These are phyloP conservation scores for Sarocladium kiliense DNA, from an alignment of 2,329 filamentous ascomycete genomes.

Conservation along the genomic window DNA sequence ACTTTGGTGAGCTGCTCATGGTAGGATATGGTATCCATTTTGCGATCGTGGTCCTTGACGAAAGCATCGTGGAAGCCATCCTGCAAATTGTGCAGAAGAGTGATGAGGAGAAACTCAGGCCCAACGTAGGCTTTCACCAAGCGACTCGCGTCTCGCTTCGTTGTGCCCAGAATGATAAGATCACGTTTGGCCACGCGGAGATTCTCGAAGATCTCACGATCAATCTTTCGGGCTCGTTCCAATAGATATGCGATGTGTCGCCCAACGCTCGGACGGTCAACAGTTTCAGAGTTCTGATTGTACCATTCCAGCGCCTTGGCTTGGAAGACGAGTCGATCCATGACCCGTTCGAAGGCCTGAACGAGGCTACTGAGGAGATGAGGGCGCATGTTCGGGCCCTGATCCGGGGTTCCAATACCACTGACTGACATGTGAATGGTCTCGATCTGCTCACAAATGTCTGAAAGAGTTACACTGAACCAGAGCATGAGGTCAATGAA, in stretches of 20 bases:
- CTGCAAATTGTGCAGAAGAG: constrained; percentile 5
- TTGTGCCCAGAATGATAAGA: constrained; percentile 14
- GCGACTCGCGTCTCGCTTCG: constrained; percentile 10
- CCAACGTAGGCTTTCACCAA: constrained; percentile 11
- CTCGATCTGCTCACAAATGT: not conserved
- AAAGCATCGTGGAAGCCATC: not conserved
- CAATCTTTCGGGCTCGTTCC: not conserved
- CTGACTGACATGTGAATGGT: not conserved
- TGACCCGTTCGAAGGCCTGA: constrained; percentile 14
- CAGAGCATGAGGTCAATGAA: too few relatives aligned
- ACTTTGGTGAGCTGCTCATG: not conserved
- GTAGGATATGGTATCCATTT: not conserved
- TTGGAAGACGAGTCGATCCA: constrained; percentile 12
- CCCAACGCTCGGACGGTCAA: too few relatives aligned
- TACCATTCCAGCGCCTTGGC: constrained; percentile 12
- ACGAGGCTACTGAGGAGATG: constrained; percentile 15
- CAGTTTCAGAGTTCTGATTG: not conserved
- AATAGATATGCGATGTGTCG: too few relatives aligned
- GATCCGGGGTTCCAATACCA: not conserved
- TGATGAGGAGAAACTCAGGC: constrained; percentile 12
- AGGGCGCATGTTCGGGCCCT: constrained; percentile 2
- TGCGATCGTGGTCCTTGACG: not conserved
- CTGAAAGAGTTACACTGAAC: too few relatives aligned
- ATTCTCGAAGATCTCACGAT: not conserved
- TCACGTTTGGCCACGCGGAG: constrained; percentile 15